phyloP scores from a whole-genome alignment of 495 filamentous ascomycete genomes.

The Hypoxylon perforatum region DNA sequence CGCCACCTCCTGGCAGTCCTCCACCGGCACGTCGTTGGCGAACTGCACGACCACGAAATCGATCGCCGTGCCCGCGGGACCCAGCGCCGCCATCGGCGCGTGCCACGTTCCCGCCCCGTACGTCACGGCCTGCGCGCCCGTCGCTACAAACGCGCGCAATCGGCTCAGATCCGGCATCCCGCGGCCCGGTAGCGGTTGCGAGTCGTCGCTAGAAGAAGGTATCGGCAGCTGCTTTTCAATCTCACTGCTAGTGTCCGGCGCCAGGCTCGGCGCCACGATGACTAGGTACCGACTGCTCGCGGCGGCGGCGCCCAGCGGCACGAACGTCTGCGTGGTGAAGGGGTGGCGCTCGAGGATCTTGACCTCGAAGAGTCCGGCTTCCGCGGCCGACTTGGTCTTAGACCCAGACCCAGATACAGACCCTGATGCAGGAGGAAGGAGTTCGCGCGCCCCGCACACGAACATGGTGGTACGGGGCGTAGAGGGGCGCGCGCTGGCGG shows the following conservation, averaged over 20 bases:
- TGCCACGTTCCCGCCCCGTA: constrained; percentile 96
- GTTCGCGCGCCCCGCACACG: constrained; percentile 76
- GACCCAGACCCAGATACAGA: too few species aligned
- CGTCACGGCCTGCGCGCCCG: constrained; percentile 85
- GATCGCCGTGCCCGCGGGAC: constrained; percentile 68
- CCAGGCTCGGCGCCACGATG: constrained; percentile 82
- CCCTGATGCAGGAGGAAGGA: too few species aligned
- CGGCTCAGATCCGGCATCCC: constrained; percentile 80
- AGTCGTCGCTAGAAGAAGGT: constrained; percentile 30
- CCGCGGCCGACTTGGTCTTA: too few species aligned
- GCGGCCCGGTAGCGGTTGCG: constrained; percentile 60
- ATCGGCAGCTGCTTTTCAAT: constrained; percentile 50
- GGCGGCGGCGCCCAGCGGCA: constrained; percentile 73
- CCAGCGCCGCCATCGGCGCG: constrained; percentile 94
- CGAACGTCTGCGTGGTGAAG: constrained; percentile 92
- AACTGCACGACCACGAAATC: constrained; percentile 89
- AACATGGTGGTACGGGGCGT: constrained; percentile 86
- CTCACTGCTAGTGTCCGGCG: constrained; percentile 48
- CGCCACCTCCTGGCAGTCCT: constrained; percentile 90
- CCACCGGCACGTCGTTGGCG: constrained; percentile 81
- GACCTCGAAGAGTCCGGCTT: constrained; percentile 67
- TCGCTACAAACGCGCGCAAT: constrained; percentile 81
- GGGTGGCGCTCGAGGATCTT: constrained; percentile 91
- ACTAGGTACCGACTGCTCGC: constrained; percentile 72
- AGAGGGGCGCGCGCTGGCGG: constrained; percentile 71